phyloP scores from a whole-genome alignment of 768 basidiomycete genomes.

The Suillus subalutaceus region DNA sequence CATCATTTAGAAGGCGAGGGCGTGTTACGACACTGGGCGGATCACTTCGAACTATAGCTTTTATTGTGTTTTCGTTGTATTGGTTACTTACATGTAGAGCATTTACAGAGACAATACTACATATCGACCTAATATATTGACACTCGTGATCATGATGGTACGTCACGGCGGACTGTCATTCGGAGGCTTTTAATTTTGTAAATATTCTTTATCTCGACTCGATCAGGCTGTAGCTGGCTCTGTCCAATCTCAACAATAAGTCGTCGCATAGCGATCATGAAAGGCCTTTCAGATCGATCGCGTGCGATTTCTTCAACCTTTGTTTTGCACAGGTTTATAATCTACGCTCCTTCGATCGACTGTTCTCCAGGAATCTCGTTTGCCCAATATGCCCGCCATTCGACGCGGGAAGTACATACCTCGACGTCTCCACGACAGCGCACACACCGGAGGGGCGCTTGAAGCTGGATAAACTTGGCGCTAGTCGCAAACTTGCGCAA shows the following conservation, averaged over 20 bases:
- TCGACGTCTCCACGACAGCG: constrained; percentile 2
- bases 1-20: constrained; percentile 62
- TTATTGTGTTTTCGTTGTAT: constrained; percentile 2
- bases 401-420: constrained; percentile 7
- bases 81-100: constrained; percentile 3
- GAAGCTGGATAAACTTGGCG: neutral
- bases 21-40: constrained; percentile 73
- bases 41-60: constrained; percentile 51
- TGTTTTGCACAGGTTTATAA: neutral
- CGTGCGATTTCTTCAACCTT: neutral
- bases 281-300: neutral
- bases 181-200: constrained; percentile 1
- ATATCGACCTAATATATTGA: neutral
- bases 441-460: neutral
- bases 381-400: neutral
- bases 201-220: neutral
- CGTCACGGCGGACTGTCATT: neutral
- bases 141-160: neutral
- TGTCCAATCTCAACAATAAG: neutral
- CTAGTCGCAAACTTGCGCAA: neutral
- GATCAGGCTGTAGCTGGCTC: neutral
- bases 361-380: neutral
- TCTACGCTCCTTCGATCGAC: no score
- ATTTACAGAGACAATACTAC: constrained; percentile 3
- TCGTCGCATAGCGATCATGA: constrained; percentile 5